phyloP scores from a whole-genome alignment of 768 basidiomycete species.

The Royoungia palumana region DNA sequence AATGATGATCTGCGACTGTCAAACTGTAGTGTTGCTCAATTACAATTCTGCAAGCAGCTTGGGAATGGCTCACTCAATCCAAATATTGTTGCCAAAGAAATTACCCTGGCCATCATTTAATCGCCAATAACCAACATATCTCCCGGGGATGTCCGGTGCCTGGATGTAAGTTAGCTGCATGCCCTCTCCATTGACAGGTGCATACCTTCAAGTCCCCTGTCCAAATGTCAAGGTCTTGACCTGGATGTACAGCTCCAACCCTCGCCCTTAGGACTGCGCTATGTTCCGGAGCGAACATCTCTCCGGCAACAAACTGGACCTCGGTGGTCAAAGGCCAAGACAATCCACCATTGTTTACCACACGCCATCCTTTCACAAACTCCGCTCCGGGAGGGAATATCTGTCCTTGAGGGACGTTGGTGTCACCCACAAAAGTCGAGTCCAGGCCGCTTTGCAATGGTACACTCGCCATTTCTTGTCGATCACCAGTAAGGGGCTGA shows the following conservation, averaged over 20 bases:
- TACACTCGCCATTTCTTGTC: not conserved
- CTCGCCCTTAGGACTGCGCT: conserved; percentile 33
- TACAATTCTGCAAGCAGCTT: not conserved
- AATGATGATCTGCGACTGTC: conserved; percentile 55
- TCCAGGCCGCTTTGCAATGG: conserved; percentile 28
- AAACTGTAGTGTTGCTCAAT: conserved; percentile 42
- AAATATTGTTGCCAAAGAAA: conserved; percentile 66
- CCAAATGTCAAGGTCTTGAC: conserved; percentile 60
- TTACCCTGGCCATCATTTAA: conserved; percentile 55
- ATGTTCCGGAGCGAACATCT: conserved; percentile 44
- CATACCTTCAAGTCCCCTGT: conserved; percentile 72
- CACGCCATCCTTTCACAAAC: conserved; percentile 81
- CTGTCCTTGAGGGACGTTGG: conserved; percentile 74
- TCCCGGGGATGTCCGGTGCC: conserved; percentile 73
- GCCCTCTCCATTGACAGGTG: not conserved
- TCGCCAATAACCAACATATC: conserved; percentile 77
- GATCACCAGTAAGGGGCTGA: conserved; percentile 1
- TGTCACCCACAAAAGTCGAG: conserved; percentile 60
- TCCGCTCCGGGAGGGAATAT: conserved; percentile 79
- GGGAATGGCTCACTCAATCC: conserved; percentile 66
- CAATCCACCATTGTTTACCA: conserved; percentile 58
- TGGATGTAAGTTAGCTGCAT: conserved; percentile 21
- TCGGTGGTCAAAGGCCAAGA: conserved; percentile 71
- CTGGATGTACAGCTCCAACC: conserved; percentile 57
- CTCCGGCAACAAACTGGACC: conserved; percentile 69